A percentile compares a stretch with the other conserved stretches of the same genome.
These are phyloP conservation scores for Beta vulgaris DNA, from an alignment of 148 eudicot genomes.

Conservation along the genomic window DNA sequence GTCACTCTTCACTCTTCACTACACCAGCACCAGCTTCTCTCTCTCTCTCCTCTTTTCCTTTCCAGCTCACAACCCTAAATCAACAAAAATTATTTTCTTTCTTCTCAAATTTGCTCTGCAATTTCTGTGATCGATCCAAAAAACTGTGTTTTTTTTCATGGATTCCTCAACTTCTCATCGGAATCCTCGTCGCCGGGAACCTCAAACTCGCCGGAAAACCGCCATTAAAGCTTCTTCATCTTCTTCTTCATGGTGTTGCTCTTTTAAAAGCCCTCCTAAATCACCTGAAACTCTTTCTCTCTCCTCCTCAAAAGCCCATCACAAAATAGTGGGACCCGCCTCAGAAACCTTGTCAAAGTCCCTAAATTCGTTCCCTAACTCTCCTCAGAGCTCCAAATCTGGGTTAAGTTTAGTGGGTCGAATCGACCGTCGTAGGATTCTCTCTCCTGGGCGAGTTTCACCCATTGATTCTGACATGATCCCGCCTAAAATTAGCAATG, in stretches of 20 bases:
- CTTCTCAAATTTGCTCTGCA: slow-evolving; percentile 1
- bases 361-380: slow-evolving; percentile 38
- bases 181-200: slow-evolving; percentile 29
- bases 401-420: slow-evolving; percentile 46
- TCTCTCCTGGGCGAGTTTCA: slow-evolving; percentile 90
- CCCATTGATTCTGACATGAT: slow-evolving; percentile 59
- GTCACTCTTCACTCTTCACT: neutral
- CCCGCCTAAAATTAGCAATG: slow-evolving; percentile 20
- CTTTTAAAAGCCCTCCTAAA: slow-evolving; percentile 60
- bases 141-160: too few relatives aligned
- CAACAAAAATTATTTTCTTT: slow-evolving; percentile 1
- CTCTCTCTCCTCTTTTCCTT: slow-evolving; percentile 3
- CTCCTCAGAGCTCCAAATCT: slow-evolving; percentile 56
- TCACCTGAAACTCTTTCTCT: slow-evolving; percentile 50
- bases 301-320: slow-evolving; percentile 26
- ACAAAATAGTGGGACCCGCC: slow-evolving; percentile 8
- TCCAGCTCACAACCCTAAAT: slow-evolving; percentile 27
- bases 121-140: neutral
- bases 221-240: slow-evolving; percentile 9
- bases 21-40: slow-evolving; percentile 9
- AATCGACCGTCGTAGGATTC: slow-evolving; percentile 67
- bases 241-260: slow-evolving; percentile 66
- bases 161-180: slow-evolving; percentile 23
- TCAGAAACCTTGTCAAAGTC: slow-evolving; percentile 39
- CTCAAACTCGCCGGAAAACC: slow-evolving; percentile 35